Evolutionary conservation across 2,329 filamentous ascomycete species (phyloP), one percentile per base, ranked within the genome.

Genomic region (Colletotrichum australisinense): DNA sequence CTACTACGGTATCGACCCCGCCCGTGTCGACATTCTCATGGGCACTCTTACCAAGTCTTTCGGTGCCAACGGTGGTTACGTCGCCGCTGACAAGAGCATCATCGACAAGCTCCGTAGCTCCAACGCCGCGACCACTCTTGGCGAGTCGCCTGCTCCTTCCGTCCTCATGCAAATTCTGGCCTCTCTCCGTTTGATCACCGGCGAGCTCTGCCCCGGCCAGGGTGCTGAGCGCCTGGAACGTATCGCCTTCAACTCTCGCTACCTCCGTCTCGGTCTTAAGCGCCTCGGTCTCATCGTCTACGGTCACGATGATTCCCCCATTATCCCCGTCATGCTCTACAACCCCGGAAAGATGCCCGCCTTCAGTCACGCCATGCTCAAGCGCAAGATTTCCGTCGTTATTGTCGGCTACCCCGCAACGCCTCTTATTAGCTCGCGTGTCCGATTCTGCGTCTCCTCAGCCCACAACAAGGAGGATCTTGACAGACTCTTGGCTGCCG

Each of bases 271-370:
- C 32, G 97, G 97, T 77, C 90, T 99, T 79, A 99, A 99, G 89
- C 94, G 97, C 77, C 92, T 99, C 65, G 97, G 97, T 63, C 96
- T 95, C 85, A 99, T 99, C 80, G 93, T 98, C 67, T 98, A 97
- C 81, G 97, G 97, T 74, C 95, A 98, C 82, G 97, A 99, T 80
- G 97, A 99, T 85, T 98, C 95, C 5, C 97, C 97, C 69, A 98
- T 99, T 78, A 95, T 99, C 78, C 97, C 97, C 67, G 84, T 99
- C 77, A 90, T 98, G 80, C 91, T 99, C 32, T 99, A 98, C 88
- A 95, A 98, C 85, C 97, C 97, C n/a, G 97, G 94, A 79, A 99
- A 99, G 86, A 98, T 99, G 88, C 94, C 96, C 5, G 96, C 97
- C 72, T 99, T 99, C 84, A 98, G 95, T 63, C 97, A 98, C 81